Evolutionary conservation across 495 filamentous ascomycete genomes (phyloP), one percentile per base, ranked within the genome.

Genomic region (Melanomma pulvis-pyrius): DNA sequence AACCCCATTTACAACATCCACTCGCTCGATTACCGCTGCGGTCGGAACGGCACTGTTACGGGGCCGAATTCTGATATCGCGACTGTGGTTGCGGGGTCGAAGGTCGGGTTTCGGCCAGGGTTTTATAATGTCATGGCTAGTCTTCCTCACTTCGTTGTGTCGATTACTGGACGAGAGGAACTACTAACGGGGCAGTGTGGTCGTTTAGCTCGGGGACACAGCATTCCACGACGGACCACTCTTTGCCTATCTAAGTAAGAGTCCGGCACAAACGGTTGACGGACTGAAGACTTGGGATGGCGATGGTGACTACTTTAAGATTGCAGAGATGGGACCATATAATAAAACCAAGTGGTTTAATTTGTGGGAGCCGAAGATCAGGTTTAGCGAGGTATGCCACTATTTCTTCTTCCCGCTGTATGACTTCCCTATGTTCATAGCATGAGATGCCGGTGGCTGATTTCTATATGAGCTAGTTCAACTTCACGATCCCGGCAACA

Each of bases 251-350:
- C 30, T 68, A 0, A 21, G 9, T 22, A 56, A 39, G 22, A 63
- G 58, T 28, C 65, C 65, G 2, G 44, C 26, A 19, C 58, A 68
- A 29, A 63, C 52, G 21, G 25, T 0, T 1, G 25, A 62, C 2
- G 54, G 63, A 4, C 28, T 68, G 26, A 26, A 62, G 50, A 39
- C 19, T 1, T 68, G 46, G 36, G 58, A 61, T 21, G 65, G 50
- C 11, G 51, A 58, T 21, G 65, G 65, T 11, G 59, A 62, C 2
- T 68, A 25, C 13, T 68, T 68, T 28, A 68, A 68, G 39, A 62
- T 68, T 48, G 51, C 58, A 15, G 22, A 61, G 29, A 19, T 22
- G 21, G 52, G 50, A 0, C 59, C 65, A 3, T 41, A 62, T 17
- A 50, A 41, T 25, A 15, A 60, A 3, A 47, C 12, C 2, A 28